Evolutionary conservation across 352 stramenopile genomes (phyloP), one percentile per base, ranked within the genome.

Genomic region (Phytophthora pseudosyringae): DNA sequence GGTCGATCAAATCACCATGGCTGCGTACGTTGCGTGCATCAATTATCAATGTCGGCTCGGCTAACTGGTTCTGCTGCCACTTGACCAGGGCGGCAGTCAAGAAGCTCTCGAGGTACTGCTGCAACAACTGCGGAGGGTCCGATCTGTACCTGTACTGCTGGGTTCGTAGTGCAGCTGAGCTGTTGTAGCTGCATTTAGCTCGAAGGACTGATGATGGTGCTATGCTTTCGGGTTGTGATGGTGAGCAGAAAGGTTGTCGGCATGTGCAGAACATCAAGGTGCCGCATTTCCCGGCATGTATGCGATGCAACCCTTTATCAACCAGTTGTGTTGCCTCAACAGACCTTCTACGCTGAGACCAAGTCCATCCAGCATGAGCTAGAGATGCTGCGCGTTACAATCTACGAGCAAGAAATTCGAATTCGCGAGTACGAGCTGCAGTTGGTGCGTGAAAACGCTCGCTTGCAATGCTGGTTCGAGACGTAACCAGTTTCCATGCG

Each of bases 261-360:
- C 76, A 90, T 31, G 73, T 91, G 35, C 79, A 91, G 40, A 84
- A 80, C 36, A 75, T 91, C 59, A 88, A 91, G 73, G 77, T 86
- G 21, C n/a, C 11, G 59, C 21, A 29, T 32, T 16, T 28, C 38
- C 28, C 21, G 9, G 18, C 18, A n/a, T 38, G 10, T 28, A 48
- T 40, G 9, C 39, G 10, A 28, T 21, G 11, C 25, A 5, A 12
- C 13, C 16, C 12, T 31, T 32, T 5, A n/a, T 59, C 29, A 51
- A n/a, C 15, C 15, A 59, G 31, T 25, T 28, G 35, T 21, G 28
- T 41, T 44, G 40, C 28, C 16, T 26, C 9, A 3, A 41, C 50
- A 90, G 81, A 68, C 75, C 11, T 90, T 90, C 50, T 91, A 88
- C 32, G 60, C 59, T 13, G 78, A 89, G 45, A 86, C 76, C 10